A percentile compares a stretch with the other conserved stretches of the same genome.
phyloP scores from a whole-genome alignment of 345 rosid genomes.

The Ricinus communis region DNA sequence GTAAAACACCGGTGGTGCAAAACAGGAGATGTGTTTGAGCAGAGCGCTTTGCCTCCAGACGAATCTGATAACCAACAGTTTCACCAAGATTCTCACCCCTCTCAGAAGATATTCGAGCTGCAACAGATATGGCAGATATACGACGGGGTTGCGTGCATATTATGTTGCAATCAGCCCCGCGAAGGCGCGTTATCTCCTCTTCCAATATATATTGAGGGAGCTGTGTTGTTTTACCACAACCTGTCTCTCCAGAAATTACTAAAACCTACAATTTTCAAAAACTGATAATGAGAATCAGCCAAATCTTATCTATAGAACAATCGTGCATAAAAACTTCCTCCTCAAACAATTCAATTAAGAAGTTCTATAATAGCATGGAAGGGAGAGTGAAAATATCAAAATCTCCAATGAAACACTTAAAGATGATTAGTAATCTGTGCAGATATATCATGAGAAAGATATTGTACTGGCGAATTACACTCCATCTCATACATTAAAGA shows the following conservation, averaged over 20 bases:
- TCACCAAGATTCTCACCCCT: slow-evolving; percentile 88
- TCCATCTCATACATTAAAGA: neutral
- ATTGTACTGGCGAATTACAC: neutral
- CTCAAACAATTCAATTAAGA: neutral
- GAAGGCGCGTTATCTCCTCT: slow-evolving; percentile 70
- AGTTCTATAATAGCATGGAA: neutral
- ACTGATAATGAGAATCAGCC: slow-evolving; percentile 6
- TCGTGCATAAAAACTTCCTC: neutral
- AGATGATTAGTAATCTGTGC: neutral
- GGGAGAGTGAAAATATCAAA: no score
- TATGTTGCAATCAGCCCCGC: slow-evolving; percentile 84
- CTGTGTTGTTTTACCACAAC: slow-evolving; percentile 98
- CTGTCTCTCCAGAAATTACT: slow-evolving; percentile 96
- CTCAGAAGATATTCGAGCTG: slow-evolving; percentile 89
- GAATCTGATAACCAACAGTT: slow-evolving; percentile 95
- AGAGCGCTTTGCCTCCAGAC: slow-evolving; percentile 76
- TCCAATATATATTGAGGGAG: slow-evolving; percentile 93
- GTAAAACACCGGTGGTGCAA: slow-evolving; percentile 95
- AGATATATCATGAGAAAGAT: no score
- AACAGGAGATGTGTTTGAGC: slow-evolving; percentile 79
- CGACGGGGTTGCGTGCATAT: slow-evolving; percentile 97
- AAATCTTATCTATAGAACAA: neutral
- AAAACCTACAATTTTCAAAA: slow-evolving; percentile 50
- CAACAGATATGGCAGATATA: slow-evolving; percentile 92
- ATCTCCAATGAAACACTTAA: neutral